These are phyloP conservation scores for Crucihimalaya himalaica DNA, from an alignment of 345 rosid genomes.

Conservation along the genomic window DNA sequence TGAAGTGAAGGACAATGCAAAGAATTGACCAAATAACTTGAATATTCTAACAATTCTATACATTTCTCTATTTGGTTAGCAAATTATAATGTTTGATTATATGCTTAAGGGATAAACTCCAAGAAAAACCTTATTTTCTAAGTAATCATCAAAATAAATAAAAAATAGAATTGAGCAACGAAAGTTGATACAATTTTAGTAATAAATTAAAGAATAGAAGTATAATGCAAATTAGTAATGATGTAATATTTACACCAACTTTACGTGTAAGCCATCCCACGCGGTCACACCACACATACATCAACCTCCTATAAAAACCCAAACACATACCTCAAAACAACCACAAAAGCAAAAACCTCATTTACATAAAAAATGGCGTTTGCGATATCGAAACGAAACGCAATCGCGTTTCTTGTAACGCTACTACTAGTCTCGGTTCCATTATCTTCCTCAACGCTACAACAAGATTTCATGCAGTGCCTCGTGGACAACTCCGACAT, in stretches of 20 bases:
- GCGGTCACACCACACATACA: not conserved
- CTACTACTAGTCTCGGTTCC: conserved; percentile 25
- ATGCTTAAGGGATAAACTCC: not conserved
- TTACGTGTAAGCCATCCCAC: conserved; percentile 30
- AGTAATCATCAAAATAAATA: not conserved
- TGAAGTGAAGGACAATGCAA: conserved; percentile 9
- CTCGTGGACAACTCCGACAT: conserved; percentile 47
- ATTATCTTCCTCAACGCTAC: conserved; percentile 33
- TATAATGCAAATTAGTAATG: conserved; percentile 4
- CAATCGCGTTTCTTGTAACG: conserved; percentile 26
- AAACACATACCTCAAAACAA: conserved; percentile 37
- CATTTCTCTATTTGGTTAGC: conserved; percentile 12
- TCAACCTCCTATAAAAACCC: conserved; percentile 33
- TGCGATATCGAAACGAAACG: conserved; percentile 12
- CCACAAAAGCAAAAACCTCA: conserved; percentile 28
- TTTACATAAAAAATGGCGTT: conserved; percentile 24
- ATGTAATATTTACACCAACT: conserved; percentile 36
- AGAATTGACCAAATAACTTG: not conserved
- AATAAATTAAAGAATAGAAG: not conserved
- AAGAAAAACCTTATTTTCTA: not conserved
- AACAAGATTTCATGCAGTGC: conserved; percentile 52
- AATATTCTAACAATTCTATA: conserved; percentile 1
- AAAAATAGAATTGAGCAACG: not conserved
- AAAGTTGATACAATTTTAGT: not conserved
- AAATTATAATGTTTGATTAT: not conserved